Base-by-base conservation (phyloP, 2,329 filamentous ascomycete genomes). In the Niveomyces coronatus region DNA sequence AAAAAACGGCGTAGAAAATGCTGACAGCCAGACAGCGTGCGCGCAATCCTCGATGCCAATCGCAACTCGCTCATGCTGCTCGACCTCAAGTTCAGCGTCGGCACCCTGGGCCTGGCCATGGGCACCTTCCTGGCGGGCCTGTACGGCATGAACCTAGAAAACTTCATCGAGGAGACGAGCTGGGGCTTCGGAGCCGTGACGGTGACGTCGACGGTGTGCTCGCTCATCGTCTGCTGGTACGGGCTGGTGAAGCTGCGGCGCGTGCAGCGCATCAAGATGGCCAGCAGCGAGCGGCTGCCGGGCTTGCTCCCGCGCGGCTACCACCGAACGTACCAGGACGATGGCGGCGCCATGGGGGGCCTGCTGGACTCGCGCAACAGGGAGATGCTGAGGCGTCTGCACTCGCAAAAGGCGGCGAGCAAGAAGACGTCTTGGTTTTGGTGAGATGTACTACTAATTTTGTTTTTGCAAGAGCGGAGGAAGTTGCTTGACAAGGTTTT, bases 121-220 rank as follows among this genome's bases (percentile, higher is more conserved):
- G 91, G 91, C 39, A 95, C 91, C 35, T 93, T 96, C 55, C 74
- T 95, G 51, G 93, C 91, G 8, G 88, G 88, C n/a, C 77, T 98
- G n/a, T 98, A 96, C 70, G 91, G 91, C 50, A 96, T 96, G 88
- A 98, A 98, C 65, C 68, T 98, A 47, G 93, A 95, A 57, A 96
- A 96, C 62, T 96, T 95, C 60, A 86, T 96, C 51, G 91, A 98
- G 65, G 89, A 96, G 56, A 88, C 84, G 2, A 76, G 85, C 59
- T 74, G 85, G 59, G 91, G 89, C 9, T 96, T 98, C 57, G 71
- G 71, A 32, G 75, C 75, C 38, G 79, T 98, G 43, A 85, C 82
- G 3, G 68, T 65, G 14, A 66, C 74, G 44, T 93, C 85, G 41
- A 71, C 81, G 40, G 51, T 80, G 40, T 79, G 88, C 57, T 85